Conservation (phyloP, 495 filamentous ascomycete genomes). For the Halenospora varia region DNA sequence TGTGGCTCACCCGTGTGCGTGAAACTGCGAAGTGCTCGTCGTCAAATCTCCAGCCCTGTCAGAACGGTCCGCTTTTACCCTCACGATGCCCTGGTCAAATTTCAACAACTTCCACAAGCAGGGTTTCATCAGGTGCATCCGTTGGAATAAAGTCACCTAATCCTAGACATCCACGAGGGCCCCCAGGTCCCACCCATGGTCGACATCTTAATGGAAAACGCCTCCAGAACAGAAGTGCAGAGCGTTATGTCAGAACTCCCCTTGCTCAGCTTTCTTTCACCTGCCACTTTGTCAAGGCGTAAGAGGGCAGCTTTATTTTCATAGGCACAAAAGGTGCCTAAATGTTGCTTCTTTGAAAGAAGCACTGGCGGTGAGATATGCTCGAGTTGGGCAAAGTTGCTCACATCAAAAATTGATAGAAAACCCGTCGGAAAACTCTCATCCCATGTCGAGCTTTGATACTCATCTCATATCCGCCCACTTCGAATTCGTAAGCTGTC, state of each 20-base stretch:
- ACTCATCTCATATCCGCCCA: not conserved
- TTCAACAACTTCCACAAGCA: slow-evolving; percentile 12
- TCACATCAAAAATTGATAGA: not conserved
- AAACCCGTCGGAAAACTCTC: not conserved
- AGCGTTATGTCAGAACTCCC: slow-evolving; percentile 1
- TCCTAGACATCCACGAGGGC: slow-evolving; percentile 23
- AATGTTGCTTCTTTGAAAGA: not conserved
- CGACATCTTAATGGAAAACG: not conserved
- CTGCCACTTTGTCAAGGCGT: not conserved
- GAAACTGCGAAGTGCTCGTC: slow-evolving; percentile 5
- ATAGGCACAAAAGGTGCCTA: not conserved
- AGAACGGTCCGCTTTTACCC: not conserved
- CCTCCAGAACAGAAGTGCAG: not conserved
- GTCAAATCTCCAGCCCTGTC: slow-evolving; percentile 13
- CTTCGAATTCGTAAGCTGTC: slow-evolving; percentile 12
- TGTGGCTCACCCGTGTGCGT: slow-evolving; percentile 1
- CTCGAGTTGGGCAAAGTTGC: no score
- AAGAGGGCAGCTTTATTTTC: not conserved
- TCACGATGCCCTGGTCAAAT: slow-evolving; percentile 1
- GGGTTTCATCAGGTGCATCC: slow-evolving; percentile 16
- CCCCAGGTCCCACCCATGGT: slow-evolving; percentile 14
- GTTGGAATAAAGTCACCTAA: slow-evolving; percentile 11
- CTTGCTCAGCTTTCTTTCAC: not conserved
- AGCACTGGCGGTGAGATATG: not conserved
- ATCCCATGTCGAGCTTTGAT: not conserved